Evolutionary conservation across 441 rosid genomes (phyloP).

Genomic region (Adansonia madagascariensis): DNA sequence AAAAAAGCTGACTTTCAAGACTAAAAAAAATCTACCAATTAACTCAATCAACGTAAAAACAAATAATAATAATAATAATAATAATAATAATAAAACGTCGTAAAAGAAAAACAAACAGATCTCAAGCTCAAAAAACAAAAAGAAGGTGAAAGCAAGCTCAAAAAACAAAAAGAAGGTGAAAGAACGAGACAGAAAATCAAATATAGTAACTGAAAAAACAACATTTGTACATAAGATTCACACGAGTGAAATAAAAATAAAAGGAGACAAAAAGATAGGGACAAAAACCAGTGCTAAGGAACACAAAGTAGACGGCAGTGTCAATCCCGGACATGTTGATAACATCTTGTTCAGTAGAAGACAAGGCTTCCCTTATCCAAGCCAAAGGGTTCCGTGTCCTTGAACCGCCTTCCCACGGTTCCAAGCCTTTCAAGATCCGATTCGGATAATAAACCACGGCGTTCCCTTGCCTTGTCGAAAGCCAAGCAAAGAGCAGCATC

Average conservation of each 20-base stretch:
- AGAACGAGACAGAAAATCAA: not conserved
- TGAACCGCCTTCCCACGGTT: slow-evolving; percentile 74
- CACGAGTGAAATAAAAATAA: not conserved
- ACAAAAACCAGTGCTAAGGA: slow-evolving; percentile 74
- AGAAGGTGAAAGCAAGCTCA: not conserved
- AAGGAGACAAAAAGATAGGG: not conserved
- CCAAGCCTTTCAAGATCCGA: slow-evolving; percentile 76
- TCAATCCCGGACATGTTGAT: slow-evolving; percentile 77
- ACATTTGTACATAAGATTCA: not conserved
- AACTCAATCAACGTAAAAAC: not conserved
- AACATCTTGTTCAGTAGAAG: slow-evolving; percentile 73
- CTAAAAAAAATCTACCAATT: not conserved
- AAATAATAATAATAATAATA: not conserved
- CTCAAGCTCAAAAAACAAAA: not conserved
- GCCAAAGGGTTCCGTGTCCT: slow-evolving; percentile 66
- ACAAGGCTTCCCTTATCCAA: slow-evolving; percentile 75
- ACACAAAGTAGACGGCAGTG: slow-evolving; percentile 92
- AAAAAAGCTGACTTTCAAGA: not conserved
- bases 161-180: not conserved
- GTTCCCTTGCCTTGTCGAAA: slow-evolving; percentile 66
- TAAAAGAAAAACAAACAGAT: slow-evolving; percentile 14
- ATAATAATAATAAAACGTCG: not conserved
- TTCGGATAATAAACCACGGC: slow-evolving; percentile 73
- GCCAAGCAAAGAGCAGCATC: slow-evolving; percentile 73
- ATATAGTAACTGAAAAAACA: not conserved